These are phyloP conservation scores for Ascochyta rabiei DNA, from an alignment of 2,329 filamentous ascomycete species.

Conservation along the genomic window DNA sequence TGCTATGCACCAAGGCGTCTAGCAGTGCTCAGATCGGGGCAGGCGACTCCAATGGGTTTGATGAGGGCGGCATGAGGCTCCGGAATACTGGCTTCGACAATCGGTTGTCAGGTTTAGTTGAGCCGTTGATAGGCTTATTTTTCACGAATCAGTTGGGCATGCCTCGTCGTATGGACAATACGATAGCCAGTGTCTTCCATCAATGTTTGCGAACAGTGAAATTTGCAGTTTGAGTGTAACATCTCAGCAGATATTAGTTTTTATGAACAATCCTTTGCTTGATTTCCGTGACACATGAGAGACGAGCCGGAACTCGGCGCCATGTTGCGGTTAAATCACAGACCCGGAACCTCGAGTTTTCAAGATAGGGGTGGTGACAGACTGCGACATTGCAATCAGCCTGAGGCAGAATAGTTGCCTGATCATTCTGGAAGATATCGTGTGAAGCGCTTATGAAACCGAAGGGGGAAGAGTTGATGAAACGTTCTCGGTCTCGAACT, in stretches of 20 bases:
- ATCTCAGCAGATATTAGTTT: no score
- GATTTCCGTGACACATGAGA: no score
- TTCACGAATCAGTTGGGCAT: neutral
- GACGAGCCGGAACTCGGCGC: no score
- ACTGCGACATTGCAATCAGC: slow-evolving; percentile 1
- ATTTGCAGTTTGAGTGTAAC: no score
- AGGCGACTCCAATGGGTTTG: neutral
- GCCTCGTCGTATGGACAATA: neutral
- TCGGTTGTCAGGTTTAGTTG: slow-evolving; percentile 34
- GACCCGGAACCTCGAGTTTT: neutral
- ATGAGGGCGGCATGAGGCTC: neutral
- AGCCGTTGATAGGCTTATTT: neutral
- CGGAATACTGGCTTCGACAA: neutral
- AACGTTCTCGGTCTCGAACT: slow-evolving; percentile 14
- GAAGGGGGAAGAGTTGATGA: slow-evolving; percentile 22
- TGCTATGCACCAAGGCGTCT: slow-evolving; percentile 52
- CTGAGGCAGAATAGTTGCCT: slow-evolving; percentile 12
- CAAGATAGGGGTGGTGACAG: neutral
- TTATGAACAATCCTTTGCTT: no score
- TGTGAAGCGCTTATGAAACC: slow-evolving; percentile 30
- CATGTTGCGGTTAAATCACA: neutral
- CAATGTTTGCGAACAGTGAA: no score
- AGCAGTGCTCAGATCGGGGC: neutral
- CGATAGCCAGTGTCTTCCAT: neutral
- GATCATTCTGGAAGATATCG: slow-evolving; percentile 13